Conservation (phyloP, 805 yeast species). For the Grigorovia yakushimaensis region DNA sequence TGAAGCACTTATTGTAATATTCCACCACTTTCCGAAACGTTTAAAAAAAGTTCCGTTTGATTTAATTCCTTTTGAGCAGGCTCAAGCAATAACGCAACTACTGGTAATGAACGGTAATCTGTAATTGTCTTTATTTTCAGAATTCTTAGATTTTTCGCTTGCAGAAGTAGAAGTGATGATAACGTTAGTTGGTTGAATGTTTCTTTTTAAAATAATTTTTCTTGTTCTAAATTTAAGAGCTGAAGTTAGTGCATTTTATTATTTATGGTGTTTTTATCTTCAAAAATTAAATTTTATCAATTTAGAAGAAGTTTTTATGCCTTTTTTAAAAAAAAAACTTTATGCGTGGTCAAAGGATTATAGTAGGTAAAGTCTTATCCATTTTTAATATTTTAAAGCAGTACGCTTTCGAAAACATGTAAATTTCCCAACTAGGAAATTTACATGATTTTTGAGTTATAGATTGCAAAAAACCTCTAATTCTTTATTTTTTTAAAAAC, state of each 20-base stretch:
- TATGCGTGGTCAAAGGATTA: too few relatives aligned
- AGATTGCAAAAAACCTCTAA: not conserved
- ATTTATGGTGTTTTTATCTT: not conserved
- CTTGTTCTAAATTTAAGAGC: too few relatives aligned
- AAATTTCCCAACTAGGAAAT: not conserved
- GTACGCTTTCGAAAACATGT: not conserved
- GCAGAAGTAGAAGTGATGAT: constrained; percentile 12
- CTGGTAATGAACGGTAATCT: constrained; percentile 5
- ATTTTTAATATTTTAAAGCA: too few relatives aligned
- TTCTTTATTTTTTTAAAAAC: too few relatives aligned
- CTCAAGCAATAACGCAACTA: constrained; percentile 19
- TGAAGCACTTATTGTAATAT: too few relatives aligned
- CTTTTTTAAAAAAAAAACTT: not conserved
- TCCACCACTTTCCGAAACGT: too few relatives aligned
- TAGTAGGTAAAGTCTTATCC: too few relatives aligned
- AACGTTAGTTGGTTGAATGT: constrained; percentile 20
- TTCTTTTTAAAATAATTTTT: not conserved
- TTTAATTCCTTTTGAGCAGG: too few relatives aligned
- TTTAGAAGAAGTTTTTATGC: not conserved
- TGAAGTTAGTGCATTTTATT: not conserved
- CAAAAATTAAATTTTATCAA: not conserved
- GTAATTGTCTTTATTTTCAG: constrained; percentile 21
- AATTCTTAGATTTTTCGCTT: constrained; percentile 14
- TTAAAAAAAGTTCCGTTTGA: too few relatives aligned
- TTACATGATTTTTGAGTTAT: not conserved